These are phyloP conservation scores for Exophiala viscosa DNA, from an alignment of 2,329 filamentous ascomycete genomes.

Conservation along the genomic window DNA sequence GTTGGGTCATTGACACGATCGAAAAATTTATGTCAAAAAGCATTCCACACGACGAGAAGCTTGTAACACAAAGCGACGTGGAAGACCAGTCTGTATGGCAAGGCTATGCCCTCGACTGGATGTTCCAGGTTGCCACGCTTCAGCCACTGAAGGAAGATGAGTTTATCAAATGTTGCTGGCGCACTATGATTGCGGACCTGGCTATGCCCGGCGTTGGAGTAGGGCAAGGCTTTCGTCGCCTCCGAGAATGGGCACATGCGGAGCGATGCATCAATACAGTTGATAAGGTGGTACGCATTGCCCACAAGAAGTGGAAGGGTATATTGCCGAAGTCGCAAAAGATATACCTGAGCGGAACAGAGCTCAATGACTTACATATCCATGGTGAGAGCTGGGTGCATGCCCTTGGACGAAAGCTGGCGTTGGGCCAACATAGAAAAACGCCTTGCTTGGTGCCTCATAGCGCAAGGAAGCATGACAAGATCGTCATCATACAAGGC, in stretches of 20 bases:
- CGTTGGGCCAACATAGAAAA: neutral
- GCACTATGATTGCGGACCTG: constrained; percentile 12
- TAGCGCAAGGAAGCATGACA: constrained; percentile 1
- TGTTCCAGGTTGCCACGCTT: neutral
- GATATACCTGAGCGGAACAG: too few species aligned
- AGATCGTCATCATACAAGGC: constrained; percentile 10
- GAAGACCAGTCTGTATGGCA: neutral
- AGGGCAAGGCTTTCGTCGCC: constrained; percentile 3
- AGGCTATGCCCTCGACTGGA: constrained; percentile 4
- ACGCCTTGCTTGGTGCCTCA: constrained; percentile 1
- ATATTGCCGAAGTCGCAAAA: neutral
- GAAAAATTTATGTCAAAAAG: neutral
- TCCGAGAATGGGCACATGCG: constrained; percentile 4
- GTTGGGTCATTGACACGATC: constrained; percentile 10
- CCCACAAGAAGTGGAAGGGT: neutral
- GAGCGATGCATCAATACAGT: constrained; percentile 6
- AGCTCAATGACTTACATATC: neutral
- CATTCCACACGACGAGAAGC: neutral
- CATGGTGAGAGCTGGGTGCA: constrained; percentile 8
- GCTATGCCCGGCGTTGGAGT: neutral
- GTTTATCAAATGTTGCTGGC: constrained; percentile 14
- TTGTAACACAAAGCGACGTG: neutral
- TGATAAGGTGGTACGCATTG: neutral
- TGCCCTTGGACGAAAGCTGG: constrained; percentile 7
- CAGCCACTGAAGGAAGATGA: neutral